A percentile compares a stretch with the other conserved stretches of the same genome.
Conservation (phyloP, 176 grass and related monocot species). For the Oryza coarctata region DNA sequence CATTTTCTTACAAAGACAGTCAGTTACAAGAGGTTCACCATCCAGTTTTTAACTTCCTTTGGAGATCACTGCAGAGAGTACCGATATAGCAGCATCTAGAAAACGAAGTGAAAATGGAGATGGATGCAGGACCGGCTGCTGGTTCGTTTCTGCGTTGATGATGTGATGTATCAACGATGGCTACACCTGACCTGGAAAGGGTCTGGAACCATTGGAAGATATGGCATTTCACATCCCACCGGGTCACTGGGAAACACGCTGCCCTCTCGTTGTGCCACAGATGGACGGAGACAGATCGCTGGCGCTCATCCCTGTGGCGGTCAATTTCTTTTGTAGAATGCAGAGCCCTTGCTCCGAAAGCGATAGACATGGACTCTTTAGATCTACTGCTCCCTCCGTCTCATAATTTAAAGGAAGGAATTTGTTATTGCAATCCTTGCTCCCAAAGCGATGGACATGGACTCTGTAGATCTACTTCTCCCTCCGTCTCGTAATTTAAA, state of each 20-base stretch:
- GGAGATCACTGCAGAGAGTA: background rate
- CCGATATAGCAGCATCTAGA: background rate
- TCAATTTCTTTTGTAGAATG: constrained; percentile 28
- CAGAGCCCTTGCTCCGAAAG: background rate
- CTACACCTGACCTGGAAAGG: constrained; percentile 27
- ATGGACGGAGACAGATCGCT: constrained; percentile 39
- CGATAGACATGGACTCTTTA: too few species aligned
- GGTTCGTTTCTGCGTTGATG: background rate
- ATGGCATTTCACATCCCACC: constrained; percentile 24
- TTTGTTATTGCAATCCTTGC: too few species aligned
- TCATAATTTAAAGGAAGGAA: too few species aligned
- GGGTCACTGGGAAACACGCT: constrained; percentile 18
- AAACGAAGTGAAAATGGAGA: constrained; percentile 9
- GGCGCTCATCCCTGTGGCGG: constrained; percentile 19
- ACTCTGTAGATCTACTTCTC: too few species aligned
- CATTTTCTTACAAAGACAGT: background rate
- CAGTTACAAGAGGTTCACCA: background rate
- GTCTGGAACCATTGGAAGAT: constrained; percentile 25
- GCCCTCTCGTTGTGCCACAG: constrained; percentile 41
- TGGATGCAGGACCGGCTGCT: background rate
- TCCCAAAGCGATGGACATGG: too few species aligned
- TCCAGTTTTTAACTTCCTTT: background rate
- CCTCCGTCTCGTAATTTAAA: too few species aligned
- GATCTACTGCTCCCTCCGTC: too few species aligned
- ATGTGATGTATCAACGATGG: constrained; percentile 5